Evolutionary conservation across 768 basidiomycete genomes (phyloP).

Genomic region (Pleurotus giganteus): DNA sequence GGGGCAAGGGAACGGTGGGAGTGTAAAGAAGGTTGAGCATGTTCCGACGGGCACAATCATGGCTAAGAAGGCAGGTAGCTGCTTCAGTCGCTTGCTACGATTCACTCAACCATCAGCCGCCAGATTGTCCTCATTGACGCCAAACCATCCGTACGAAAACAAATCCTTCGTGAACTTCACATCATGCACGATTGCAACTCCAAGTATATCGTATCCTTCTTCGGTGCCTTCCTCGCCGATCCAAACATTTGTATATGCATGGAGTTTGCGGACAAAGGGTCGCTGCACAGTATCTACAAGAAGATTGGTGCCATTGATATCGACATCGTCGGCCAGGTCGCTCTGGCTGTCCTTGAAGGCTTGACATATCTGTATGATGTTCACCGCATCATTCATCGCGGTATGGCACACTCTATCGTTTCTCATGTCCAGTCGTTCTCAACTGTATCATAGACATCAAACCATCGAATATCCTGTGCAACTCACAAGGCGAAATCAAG

Average conservation of each 20-base stretch:
- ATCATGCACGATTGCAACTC: constrained; percentile 99
- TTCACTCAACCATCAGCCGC: constrained; percentile 1
- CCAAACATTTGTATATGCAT: constrained; percentile 99
- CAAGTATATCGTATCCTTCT: constrained; percentile 93
- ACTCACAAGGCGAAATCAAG: constrained; percentile 94
- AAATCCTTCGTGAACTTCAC: constrained; percentile 95
- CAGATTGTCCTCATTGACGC: constrained; percentile 96
- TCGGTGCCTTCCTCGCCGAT: constrained; percentile 94
- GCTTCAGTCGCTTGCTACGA: neutral
- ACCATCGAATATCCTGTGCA: constrained; percentile 95
- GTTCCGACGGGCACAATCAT: constrained; percentile 87
- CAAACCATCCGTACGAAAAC: constrained; percentile 93
- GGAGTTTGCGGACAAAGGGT: constrained; percentile 95
- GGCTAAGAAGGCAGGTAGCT: constrained; percentile 88
- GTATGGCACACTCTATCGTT: constrained; percentile 43
- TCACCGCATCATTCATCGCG: constrained; percentile 97
- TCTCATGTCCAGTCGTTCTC: constrained; percentile 13
- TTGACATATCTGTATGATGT: constrained; percentile 97
- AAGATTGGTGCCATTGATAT: constrained; percentile 92
- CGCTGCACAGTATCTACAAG: constrained; percentile 94
- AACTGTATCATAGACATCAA: constrained; percentile 79
- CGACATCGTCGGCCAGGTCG: constrained; percentile 89
- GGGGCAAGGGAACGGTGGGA: constrained; percentile 95
- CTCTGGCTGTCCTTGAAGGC: constrained; percentile 92
- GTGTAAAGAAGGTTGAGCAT: constrained; percentile 95